Evolutionary conservation across 2,329 filamentous ascomycete genomes (phyloP).

Genomic region (Paracoccidioides lutzii): DNA sequence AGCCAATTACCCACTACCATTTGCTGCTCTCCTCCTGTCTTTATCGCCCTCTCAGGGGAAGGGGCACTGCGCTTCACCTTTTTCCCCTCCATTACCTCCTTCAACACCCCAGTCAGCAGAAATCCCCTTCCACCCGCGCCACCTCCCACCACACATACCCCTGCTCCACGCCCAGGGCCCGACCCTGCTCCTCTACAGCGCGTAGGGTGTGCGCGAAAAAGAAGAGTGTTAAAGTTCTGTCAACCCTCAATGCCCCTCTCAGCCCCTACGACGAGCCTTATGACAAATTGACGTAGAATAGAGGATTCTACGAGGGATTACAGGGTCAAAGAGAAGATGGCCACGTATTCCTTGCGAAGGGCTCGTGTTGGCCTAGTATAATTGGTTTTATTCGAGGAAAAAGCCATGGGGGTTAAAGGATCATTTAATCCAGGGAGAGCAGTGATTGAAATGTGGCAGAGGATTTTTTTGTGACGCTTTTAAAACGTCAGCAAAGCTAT

Average conservation of each 20-base stretch:
- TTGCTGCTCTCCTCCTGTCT: background rate
- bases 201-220: background rate
- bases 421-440: background rate
- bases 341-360: background rate
- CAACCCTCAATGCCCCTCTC: background rate
- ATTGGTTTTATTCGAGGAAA: background rate
- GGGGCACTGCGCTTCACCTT: background rate
- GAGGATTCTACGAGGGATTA: background rate
- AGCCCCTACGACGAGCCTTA: background rate
- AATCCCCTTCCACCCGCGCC: background rate
- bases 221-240: background rate
- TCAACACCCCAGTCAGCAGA: background rate
- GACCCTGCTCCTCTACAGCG: background rate
- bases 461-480: background rate
- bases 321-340: background rate
- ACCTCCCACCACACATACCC: background rate
- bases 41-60: background rate
- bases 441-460: background rate
- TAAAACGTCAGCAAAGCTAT: no score
- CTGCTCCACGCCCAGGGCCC: background rate
- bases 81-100: background rate
- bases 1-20: background rate
- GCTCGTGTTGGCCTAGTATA: background rate
- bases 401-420: background rate
- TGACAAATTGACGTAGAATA: background rate